These are phyloP conservation scores for Stemphylium vesicarium DNA, from an alignment of 2,329 filamentous ascomycete genomes.

Conservation along the genomic window DNA sequence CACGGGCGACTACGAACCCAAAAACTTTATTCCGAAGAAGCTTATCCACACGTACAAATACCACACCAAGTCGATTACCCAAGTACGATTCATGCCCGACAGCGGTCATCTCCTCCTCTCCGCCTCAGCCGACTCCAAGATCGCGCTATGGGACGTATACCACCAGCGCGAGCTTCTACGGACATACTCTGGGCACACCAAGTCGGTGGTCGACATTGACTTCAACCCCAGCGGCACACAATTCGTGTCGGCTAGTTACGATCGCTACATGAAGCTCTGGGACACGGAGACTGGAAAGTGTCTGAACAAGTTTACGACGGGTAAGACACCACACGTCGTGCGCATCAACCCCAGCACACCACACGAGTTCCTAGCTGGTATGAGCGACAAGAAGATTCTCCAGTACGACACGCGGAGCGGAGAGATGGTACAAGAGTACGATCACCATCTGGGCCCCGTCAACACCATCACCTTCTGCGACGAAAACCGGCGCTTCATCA, in stretches of 20 bases:
- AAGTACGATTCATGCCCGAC: slow-evolving; percentile 84
- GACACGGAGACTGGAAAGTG: slow-evolving; percentile 95
- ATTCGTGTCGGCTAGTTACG: slow-evolving; percentile 91
- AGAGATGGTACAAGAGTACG: slow-evolving; percentile 93
- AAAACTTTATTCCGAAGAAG: slow-evolving; percentile 96
- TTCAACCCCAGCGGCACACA: slow-evolving; percentile 83
- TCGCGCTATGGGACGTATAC: slow-evolving; percentile 95
- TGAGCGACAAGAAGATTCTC: slow-evolving; percentile 99
- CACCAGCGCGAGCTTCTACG: slow-evolving; percentile 87
- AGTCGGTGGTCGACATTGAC: slow-evolving; percentile 85
- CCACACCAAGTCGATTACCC: slow-evolving; percentile 81
- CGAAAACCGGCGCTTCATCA: slow-evolving; percentile 93
- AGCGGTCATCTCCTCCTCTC: slow-evolving; percentile 90
- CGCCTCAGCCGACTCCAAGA: slow-evolving; percentile 85
- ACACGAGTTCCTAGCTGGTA: slow-evolving; percentile 92
- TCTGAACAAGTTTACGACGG: slow-evolving; percentile 85
- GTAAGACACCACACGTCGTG: slow-evolving; percentile 93
- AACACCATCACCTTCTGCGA: slow-evolving; percentile 98
- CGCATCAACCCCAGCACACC: slow-evolving; percentile 87
- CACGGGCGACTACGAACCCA: slow-evolving; percentile 76
- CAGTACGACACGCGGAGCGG: slow-evolving; percentile 89
- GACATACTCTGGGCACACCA: slow-evolving; percentile 89
- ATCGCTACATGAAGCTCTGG: slow-evolving; percentile 97
- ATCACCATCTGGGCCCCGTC: slow-evolving; percentile 96
- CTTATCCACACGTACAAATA: slow-evolving; percentile 90